Conservation (phyloP, 306 rosid genomes). For the Lithocarpus polystachyus region DNA sequence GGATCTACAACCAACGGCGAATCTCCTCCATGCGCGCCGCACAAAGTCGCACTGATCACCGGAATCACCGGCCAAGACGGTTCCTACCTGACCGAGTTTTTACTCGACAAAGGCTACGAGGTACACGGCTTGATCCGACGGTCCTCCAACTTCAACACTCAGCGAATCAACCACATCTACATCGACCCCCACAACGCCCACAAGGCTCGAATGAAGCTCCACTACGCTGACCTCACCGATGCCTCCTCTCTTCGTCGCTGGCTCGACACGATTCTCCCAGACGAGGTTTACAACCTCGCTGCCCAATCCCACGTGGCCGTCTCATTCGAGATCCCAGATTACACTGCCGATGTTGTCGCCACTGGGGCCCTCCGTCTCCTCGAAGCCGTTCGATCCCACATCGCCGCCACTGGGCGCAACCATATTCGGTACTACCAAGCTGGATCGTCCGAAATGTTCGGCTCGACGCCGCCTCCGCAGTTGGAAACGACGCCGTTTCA, state of each 20-base stretch:
- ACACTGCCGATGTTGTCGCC: constrained; percentile 96
- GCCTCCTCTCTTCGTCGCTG: constrained; percentile 99
- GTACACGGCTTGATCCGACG: constrained; percentile 96
- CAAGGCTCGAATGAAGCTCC: constrained; percentile 98
- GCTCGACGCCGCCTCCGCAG: constrained; percentile 90
- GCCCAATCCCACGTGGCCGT: constrained; percentile 99
- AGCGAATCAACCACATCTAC: constrained; percentile 96
- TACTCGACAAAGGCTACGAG: constrained; percentile 76
- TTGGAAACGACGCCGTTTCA: constrained; percentile 83
- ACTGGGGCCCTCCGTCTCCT: constrained; percentile 90
- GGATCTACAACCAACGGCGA: constrained; percentile 45
- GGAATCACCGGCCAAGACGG: constrained; percentile 99
- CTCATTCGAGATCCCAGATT: constrained; percentile 97
- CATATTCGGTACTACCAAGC: constrained; percentile 89
- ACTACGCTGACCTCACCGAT: constrained; percentile 94
- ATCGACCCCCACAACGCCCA: constrained; percentile 96
- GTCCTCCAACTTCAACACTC: constrained; percentile 95
- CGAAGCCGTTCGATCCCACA: constrained; percentile 91
- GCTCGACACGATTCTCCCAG: constrained; percentile 85
- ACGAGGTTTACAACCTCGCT: constrained; percentile 96
- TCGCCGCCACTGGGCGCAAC: constrained; percentile 60
- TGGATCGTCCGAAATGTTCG: constrained; percentile 98
- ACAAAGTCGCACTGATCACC: constrained; percentile 76
- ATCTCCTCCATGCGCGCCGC: constrained; percentile 17
- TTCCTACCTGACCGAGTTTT: constrained; percentile 90